Evolutionary conservation across 2,329 filamentous ascomycete species (phyloP).

Genomic region (Bipolaris zeicola): DNA sequence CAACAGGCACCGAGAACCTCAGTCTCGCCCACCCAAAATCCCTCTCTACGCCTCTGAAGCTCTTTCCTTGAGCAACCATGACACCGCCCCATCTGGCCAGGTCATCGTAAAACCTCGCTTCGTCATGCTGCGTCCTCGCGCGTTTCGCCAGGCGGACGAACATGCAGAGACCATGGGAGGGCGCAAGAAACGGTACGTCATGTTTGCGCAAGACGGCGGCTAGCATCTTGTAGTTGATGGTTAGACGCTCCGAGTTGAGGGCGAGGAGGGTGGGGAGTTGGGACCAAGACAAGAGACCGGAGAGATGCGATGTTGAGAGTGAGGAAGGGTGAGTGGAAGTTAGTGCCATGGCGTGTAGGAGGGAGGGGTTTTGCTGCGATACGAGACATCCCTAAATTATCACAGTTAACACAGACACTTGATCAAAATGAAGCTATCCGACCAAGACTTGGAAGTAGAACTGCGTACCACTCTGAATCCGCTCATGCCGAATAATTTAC

Average conservation of each 20-base stretch:
- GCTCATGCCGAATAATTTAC: conserved; percentile 38
- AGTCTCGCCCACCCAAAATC: conserved; percentile 40
- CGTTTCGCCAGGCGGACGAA: conserved; percentile 30
- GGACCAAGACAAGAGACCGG: conserved; percentile 31
- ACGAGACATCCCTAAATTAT: conserved; percentile 36
- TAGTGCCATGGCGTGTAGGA: conserved; percentile 27
- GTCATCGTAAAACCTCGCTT: conserved; percentile 24
- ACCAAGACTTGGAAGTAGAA: no score
- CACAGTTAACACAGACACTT: not conserved
- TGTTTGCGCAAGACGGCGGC: conserved; percentile 17
- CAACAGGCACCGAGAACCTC: conserved; percentile 29
- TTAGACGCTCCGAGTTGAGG: conserved; percentile 31
- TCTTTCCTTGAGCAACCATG: conserved; percentile 21
- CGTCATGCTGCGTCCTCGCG: conserved; percentile 23
- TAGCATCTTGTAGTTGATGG: conserved; percentile 28
- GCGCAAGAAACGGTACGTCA: conserved; percentile 27
- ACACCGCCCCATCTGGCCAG: conserved; percentile 20
- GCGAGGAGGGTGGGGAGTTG: conserved; percentile 35
- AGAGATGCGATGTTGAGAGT: conserved; percentile 28
- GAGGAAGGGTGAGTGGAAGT: conserved; percentile 28
- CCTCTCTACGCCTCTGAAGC: conserved; percentile 33
- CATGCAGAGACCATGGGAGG: conserved; percentile 37
- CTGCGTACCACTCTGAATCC: conserved; percentile 36
- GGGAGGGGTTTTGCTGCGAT: conserved; percentile 36
- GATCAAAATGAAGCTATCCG: no score